A percentile compares a stretch with the other conserved stretches of the same genome.
phyloP scores from a whole-genome alignment of 2,329 filamentous ascomycete species.

The Hypoxylon sp. region DNA sequence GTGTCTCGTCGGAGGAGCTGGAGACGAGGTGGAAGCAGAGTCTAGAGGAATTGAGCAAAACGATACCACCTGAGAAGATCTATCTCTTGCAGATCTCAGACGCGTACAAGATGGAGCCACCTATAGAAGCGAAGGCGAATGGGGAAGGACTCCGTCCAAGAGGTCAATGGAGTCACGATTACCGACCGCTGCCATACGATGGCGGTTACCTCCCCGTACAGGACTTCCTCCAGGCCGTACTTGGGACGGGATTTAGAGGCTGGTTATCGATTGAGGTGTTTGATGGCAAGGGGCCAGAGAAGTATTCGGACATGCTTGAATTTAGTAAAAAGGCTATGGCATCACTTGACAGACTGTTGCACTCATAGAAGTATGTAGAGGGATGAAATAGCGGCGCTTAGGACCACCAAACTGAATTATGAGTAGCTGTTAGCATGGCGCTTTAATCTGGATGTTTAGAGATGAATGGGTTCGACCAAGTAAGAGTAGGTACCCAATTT shows the following conservation, averaged over 20 bases:
- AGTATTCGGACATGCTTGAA: slow-evolving; percentile 52
- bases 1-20: slow-evolving; percentile 53
- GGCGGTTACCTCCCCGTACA: slow-evolving; percentile 75
- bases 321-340: slow-evolving; percentile 63
- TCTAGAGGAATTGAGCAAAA: slow-evolving; percentile 62
- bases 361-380: slow-evolving; percentile 36
- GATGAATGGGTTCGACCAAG: too few relatives aligned
- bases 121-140: slow-evolving; percentile 60
- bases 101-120: slow-evolving; percentile 69
- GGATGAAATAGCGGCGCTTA: neutral
- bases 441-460: too few relatives aligned
- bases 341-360: slow-evolving; percentile 52
- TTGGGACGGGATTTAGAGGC: slow-evolving; percentile 71
- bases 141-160: slow-evolving; percentile 65
- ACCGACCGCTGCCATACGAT: slow-evolving; percentile 72
- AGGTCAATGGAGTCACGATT: slow-evolving; percentile 76
- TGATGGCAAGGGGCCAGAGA: slow-evolving; percentile 64
- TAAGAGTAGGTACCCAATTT: too few relatives aligned
- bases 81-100: slow-evolving; percentile 79
- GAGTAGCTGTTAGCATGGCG: too few relatives aligned
- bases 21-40: slow-evolving; percentile 61
- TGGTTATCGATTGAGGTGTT: slow-evolving; percentile 78
- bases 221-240: slow-evolving; percentile 70
- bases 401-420: too few relatives aligned
- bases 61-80: slow-evolving; percentile 74